phyloP scores from a whole-genome alignment of 2,329 filamentous ascomycete species.

The Aspergillus viridinutans region DNA sequence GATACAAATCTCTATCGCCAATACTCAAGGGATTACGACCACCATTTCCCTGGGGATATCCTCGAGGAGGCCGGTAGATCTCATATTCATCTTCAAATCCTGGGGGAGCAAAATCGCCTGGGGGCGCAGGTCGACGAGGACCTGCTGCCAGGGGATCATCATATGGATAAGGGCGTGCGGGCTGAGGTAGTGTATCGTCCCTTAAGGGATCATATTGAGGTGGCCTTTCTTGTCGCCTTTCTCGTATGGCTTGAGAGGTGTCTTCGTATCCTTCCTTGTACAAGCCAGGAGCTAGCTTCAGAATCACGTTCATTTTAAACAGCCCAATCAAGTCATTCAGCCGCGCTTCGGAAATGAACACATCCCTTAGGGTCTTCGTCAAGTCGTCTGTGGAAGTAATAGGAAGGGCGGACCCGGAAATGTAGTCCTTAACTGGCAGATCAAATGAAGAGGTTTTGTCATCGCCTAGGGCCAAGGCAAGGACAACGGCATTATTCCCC shows the following conservation, averaged over 20 bases:
- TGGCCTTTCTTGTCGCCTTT: constrained; percentile 40
- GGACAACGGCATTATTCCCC: constrained; percentile 77
- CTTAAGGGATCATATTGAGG: constrained; percentile 46
- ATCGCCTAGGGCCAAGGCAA: constrained; percentile 72
- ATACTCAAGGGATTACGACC: constrained; percentile 62
- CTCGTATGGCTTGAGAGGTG: constrained; percentile 26
- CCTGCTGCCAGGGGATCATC: constrained; percentile 60
- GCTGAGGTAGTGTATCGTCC: constrained; percentile 53
- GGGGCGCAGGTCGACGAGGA: constrained; percentile 61
- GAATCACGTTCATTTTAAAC: constrained; percentile 75
- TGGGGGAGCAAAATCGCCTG: constrained; percentile 74
- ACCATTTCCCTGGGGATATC: constrained; percentile 38
- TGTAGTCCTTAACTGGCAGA: constrained; percentile 67
- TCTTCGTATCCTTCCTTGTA: constrained; percentile 77
- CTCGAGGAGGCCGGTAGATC: constrained; percentile 63
- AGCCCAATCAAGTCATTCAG: constrained; percentile 66
- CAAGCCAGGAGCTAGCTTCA: constrained; percentile 74
- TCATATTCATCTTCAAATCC: constrained; percentile 93
- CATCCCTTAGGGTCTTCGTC: constrained; percentile 42
- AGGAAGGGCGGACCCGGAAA: constrained; percentile 60
- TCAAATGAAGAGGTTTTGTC: constrained; percentile 79
- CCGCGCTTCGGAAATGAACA: constrained; percentile 70
- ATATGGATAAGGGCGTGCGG: constrained; percentile 65
- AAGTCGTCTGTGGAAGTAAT: constrained; percentile 36
- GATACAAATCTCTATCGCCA: constrained; percentile 83